Evolutionary conservation across 805 yeast species (phyloP).

Genomic region (Brettanomyces nanus): DNA sequence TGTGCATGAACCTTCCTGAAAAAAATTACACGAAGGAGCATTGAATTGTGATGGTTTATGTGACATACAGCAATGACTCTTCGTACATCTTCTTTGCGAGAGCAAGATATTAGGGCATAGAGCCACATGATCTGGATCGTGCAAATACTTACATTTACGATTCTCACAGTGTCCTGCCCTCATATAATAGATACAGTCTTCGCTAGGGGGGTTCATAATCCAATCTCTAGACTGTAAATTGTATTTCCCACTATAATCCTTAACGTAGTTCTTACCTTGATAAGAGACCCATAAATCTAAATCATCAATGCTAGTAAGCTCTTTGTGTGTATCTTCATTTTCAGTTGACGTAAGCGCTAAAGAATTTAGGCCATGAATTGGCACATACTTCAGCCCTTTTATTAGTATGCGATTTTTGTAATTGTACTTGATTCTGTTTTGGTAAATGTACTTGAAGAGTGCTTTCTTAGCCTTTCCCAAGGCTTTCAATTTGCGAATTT

Average conservation of each 20-base stretch:
- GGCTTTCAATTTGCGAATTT: constrained; percentile 1
- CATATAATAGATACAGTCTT: constrained; percentile 23
- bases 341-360: constrained; percentile 31
- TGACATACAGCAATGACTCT: constrained; percentile 42
- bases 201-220: constrained; percentile 1
- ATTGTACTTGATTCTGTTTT: constrained; percentile 31
- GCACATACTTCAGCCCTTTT: constrained; percentile 36
- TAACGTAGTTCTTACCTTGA: constrained; percentile 14
- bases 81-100: constrained; percentile 36
- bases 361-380: constrained; percentile 30
- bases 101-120: constrained; percentile 44
- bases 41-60: constrained; percentile 55
- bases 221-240: constrained; percentile 6
- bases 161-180: constrained; percentile 40
- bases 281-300: constrained; percentile 12
- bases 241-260: constrained; percentile 19
- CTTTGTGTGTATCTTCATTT: constrained; percentile 8
- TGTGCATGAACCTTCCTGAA: constrained; percentile 37
- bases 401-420: constrained; percentile 37
- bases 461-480: constrained; percentile 1
- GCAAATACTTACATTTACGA: constrained; percentile 48
- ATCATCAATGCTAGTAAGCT: constrained; percentile 12
- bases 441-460: constrained; percentile 8
- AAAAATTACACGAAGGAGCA: constrained; percentile 50
- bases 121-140: constrained; percentile 41